Evolutionary conservation across 805 yeast species (phyloP).

Genomic region (Jamesozyma hellenica): DNA sequence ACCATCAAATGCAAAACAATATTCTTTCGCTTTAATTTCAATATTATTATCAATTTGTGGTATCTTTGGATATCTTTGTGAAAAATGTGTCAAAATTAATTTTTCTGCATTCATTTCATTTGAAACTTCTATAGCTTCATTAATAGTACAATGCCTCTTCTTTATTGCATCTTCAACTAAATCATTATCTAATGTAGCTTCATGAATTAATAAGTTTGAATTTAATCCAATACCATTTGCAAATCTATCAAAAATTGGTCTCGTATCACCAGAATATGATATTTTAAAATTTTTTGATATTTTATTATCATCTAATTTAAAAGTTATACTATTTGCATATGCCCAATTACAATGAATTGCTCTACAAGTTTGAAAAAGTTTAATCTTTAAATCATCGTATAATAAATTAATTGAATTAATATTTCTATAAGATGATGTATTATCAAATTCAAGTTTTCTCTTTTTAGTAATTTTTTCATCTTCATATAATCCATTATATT

Average conservation of each 20-base stretch:
- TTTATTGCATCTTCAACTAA: conserved; percentile 65
- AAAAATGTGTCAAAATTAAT: conserved; percentile 79
- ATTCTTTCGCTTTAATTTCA: conserved; percentile 24
- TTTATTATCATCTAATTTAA: conserved; percentile 24
- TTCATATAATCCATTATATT: conserved; percentile 9
- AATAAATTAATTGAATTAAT: conserved; percentile 27
- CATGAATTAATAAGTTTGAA: conserved; percentile 78
- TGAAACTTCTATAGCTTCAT: conserved; percentile 72
- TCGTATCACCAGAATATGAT: conserved; percentile 90
- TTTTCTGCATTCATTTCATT: conserved; percentile 61
- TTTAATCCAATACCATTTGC: conserved; percentile 49
- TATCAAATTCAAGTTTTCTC: conserved; percentile 21
- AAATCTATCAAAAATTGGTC: conserved; percentile 60
- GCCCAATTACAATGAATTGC: conserved; percentile 84
- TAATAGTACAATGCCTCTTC: conserved; percentile 80
- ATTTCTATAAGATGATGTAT: conserved; percentile 21
- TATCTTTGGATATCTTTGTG: conserved; percentile 71
- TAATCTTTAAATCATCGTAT: conserved; percentile 36
- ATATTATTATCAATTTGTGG: conserved; percentile 31
- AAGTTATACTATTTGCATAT: conserved; percentile 52
- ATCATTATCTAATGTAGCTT: conserved; percentile 82
- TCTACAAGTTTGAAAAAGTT: conserved; percentile 46
- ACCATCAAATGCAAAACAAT: conserved; percentile 56
- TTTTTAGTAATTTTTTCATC: conserved; percentile 2
- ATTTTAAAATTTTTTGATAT: conserved; percentile 42